Conservation (phyloP, 371 early-diverging fungal species). For the Rhizopus arrhizus region DNA sequence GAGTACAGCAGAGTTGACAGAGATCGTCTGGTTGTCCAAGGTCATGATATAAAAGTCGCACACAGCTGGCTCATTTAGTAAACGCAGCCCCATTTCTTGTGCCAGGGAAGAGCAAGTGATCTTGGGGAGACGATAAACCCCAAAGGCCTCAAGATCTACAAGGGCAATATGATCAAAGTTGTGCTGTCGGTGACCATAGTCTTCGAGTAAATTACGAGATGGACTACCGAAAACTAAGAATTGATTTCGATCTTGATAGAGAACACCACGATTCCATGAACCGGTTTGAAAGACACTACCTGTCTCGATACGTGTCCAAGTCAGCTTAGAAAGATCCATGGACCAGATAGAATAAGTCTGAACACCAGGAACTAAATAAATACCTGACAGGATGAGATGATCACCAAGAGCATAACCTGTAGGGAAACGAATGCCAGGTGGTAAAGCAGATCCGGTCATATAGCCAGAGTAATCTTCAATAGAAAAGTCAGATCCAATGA, state of each 20-base stretch:
- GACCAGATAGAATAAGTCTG: constrained; percentile 75
- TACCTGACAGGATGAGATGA: constrained; percentile 73
- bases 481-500: constrained; percentile 50
- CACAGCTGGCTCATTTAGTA: constrained; percentile 63
- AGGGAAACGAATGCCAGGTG: constrained; percentile 79
- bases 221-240: constrained; percentile 77
- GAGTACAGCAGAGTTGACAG: constrained; percentile 69
- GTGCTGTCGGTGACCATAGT: constrained; percentile 76
- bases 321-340: constrained; percentile 58
- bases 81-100: constrained; percentile 62
- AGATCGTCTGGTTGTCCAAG: constrained; percentile 57
- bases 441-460: constrained; percentile 61
- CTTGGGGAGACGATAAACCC: constrained; percentile 54
- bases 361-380: constrained; percentile 65
- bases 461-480: constrained; percentile 59
- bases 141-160: constrained; percentile 72
- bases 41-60: constrained; percentile 64
- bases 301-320: constrained; percentile 71
- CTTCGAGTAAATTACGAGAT: constrained; percentile 68
- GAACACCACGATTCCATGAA: constrained; percentile 76
- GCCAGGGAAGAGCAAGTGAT: constrained; percentile 49
- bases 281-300: constrained; percentile 65
- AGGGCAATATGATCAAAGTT: constrained; percentile 69
- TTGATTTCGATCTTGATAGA: constrained; percentile 63
- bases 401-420: constrained; percentile 66